phyloP scores from a whole-genome alignment of 257 asterid genomes.

The Nicotiana undulata region DNA sequence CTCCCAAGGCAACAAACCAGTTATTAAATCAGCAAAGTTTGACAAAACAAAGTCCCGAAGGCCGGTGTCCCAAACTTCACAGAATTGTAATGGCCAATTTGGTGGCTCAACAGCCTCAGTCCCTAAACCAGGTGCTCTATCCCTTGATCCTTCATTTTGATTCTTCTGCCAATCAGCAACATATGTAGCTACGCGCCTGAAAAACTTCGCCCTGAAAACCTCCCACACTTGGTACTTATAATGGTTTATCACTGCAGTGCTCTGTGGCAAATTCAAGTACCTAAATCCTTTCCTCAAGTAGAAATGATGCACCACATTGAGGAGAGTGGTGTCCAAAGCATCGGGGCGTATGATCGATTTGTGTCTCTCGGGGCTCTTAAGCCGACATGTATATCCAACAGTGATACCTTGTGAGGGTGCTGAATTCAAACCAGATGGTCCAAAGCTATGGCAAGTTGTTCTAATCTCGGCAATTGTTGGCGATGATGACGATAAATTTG shows the following conservation, averaged over 20 bases:
- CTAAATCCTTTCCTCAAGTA: slow-evolving; percentile 49
- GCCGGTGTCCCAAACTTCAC: slow-evolving; percentile 93
- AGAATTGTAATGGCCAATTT: slow-evolving; percentile 73
- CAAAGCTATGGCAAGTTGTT: slow-evolving; percentile 84
- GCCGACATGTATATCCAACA: slow-evolving; percentile 86
- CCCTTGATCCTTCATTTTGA: slow-evolving; percentile 92
- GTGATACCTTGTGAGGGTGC: slow-evolving; percentile 69
- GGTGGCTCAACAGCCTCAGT: slow-evolving; percentile 95
- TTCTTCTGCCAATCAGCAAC: slow-evolving; percentile 87
- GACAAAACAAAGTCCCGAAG: slow-evolving; percentile 68
- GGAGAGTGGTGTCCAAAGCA: slow-evolving; percentile 61
- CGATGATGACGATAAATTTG: slow-evolving; percentile 48
- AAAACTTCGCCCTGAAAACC: slow-evolving; percentile 73
- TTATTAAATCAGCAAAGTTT: slow-evolving; percentile 56
- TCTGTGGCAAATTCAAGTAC: slow-evolving; percentile 56
- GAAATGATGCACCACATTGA: slow-evolving; percentile 88
- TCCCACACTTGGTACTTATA: slow-evolving; percentile 94
- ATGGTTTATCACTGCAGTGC: slow-evolving; percentile 60
- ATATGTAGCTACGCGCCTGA: slow-evolving; percentile 87
- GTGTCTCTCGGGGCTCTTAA: slow-evolving; percentile 93
- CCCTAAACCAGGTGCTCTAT: slow-evolving; percentile 93
- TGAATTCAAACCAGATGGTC: slow-evolving; percentile 74
- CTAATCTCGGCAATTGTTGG: slow-evolving; percentile 61
- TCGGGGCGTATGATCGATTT: slow-evolving; percentile 74
- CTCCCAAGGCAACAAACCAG: slow-evolving; percentile 87